phyloP scores from a whole-genome alignment of 257 asterid genomes.

The Nicotiana undulata region DNA sequence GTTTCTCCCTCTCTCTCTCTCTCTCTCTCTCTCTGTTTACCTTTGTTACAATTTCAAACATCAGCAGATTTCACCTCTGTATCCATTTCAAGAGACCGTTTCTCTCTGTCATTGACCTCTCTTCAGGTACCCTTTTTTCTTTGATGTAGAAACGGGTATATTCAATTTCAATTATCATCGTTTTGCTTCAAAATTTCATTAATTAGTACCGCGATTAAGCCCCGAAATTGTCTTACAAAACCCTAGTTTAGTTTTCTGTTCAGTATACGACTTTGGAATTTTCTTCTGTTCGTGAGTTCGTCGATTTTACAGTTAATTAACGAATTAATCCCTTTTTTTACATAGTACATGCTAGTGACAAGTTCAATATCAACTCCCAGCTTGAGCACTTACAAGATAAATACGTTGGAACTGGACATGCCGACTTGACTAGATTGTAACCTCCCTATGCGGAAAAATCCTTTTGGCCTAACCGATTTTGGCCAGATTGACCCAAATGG shows the following conservation, averaged over 20 bases:
- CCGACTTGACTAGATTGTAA: constrained; percentile 88
- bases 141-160: too few species aligned
- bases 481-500: too few species aligned
- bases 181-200: background rate
- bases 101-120: too few species aligned
- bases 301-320: background rate
- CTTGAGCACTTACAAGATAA: constrained; percentile 95
- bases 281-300: background rate
- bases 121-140: too few species aligned
- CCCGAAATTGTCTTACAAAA: background rate
- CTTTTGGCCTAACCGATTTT: too few species aligned
- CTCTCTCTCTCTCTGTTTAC: too few species aligned
- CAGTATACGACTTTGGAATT: background rate
- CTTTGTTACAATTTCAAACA: too few species aligned
- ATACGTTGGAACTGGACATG: constrained; percentile 99
- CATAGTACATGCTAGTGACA: constrained; percentile 79
- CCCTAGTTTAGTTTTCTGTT: background rate
- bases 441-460: constrained; percentile 5
- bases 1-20: too few species aligned
- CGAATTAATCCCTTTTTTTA: background rate
- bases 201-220: too few species aligned
- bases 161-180: background rate
- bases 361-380: constrained; percentile 95
- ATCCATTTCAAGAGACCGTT: too few species aligned
- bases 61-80: too few species aligned